A percentile compares a stretch with the other conserved stretches of the same genome.
phyloP scores from a whole-genome alignment of 1,139 yeast genomes.

The Pichia sp. region DNA sequence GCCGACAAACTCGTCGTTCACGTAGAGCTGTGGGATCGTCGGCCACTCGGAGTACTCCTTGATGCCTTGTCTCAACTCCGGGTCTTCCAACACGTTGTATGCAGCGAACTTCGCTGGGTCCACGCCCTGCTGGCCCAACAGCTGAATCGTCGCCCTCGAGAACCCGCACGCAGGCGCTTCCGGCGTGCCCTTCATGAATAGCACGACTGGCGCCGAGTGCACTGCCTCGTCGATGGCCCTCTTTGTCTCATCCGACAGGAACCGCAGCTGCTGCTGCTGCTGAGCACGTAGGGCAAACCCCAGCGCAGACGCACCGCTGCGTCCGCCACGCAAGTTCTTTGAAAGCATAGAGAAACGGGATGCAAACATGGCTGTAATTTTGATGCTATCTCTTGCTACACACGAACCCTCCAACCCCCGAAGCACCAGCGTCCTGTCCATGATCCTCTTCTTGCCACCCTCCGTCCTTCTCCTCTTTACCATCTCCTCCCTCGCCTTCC shows the following conservation, averaged over 20 bases:
- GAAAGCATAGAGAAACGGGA: conserved; percentile 3
- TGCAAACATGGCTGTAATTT: conserved; percentile 4
- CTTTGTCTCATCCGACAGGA: conserved; percentile 71
- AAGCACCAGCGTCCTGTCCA: too few relatives aligned
- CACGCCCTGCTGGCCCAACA: conserved; percentile 94
- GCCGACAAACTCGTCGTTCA: conserved; percentile 82
- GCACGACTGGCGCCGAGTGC: conserved; percentile 83
- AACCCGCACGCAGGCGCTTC: conserved; percentile 98
- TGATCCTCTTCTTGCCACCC: background rate
- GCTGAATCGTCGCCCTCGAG: conserved; percentile 89
- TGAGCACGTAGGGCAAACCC: conserved; percentile 6
- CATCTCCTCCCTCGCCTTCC: background rate
- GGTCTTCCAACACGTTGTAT: conserved; percentile 91
- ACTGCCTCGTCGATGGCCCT: conserved; percentile 84
- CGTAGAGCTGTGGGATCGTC: conserved; percentile 68
- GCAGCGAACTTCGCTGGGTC: conserved; percentile 97
- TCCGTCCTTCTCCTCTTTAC: too few relatives aligned
- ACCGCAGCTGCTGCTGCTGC: conserved; percentile 35
- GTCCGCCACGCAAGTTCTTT: background rate
- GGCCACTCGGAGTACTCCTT: conserved; percentile 97
- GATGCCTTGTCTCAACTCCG: conserved; percentile 86
- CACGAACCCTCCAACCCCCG: too few relatives aligned
- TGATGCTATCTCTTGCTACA: too few relatives aligned
- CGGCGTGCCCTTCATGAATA: conserved; percentile 96
- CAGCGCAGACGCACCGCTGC: background rate